Evolutionary conservation across 2,329 filamentous ascomycete species (phyloP), one percentile per base, ranked within the genome.

Genomic region (Diaporthe vexans): DNA sequence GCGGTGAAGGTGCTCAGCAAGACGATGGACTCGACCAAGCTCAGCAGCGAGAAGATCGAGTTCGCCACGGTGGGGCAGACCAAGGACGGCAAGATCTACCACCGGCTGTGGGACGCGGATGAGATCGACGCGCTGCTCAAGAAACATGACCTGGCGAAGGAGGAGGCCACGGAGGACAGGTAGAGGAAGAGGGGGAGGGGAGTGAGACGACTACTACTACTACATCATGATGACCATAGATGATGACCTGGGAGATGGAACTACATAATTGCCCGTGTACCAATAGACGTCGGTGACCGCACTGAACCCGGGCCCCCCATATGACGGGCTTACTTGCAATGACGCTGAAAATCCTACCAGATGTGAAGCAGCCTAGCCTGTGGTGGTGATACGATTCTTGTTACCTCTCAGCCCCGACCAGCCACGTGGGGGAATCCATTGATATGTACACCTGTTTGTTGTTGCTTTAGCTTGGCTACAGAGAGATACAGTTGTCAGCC

Each of bases 21-120:
- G 92, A 99, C 97, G 8, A 99, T 99, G 97, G 97, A 99, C 84
- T 98, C 95, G 72, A 98, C 96, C 72, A 99, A 98, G 89, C 87
- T 99, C 82, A 98, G 95, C 88, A 98, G 95, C 82, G 97, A 99
- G 90, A 99, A 99, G 91, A 98, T 99, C 82, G 97, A 99, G 83
- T 99, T 99, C 82, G 97, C 97, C 79, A 99, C 97, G 43, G 96
- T 99, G 76, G 97, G 97, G 79, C 95, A 95, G 87, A 98, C 95
- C 78, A 93, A 95, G 85, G 92, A 95, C 78, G 97, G 97, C 81
- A 97, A 96, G 88, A 96, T 99, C 85, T 99, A 98, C 88, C 97
- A 99, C 86, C 94, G 97, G 83, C 90, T 99, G 76, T 99, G 97
- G 97, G 94, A 92, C 80, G 96, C 95, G 58, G 96, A 99, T 78